A percentile compares a stretch with the other conserved stretches of the same genome.
Conservation (phyloP, 75 land plant species). For the Cupressus sempervirens region DNA sequence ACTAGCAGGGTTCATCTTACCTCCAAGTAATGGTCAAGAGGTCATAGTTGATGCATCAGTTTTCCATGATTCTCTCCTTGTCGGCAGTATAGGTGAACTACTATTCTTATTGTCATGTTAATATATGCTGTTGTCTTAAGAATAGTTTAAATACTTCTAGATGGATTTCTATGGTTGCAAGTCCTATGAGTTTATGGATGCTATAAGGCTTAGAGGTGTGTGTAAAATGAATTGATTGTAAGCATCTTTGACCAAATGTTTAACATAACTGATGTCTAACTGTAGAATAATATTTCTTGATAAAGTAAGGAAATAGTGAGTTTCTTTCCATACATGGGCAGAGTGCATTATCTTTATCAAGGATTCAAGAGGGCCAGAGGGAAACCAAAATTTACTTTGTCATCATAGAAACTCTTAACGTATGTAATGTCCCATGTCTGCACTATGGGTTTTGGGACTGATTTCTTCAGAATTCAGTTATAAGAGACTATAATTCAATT, state of each 20-base stretch:
- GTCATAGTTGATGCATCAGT: constrained; percentile 63
- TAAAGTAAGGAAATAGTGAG: background rate
- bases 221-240: background rate
- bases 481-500: no score
- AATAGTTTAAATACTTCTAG: background rate
- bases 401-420: background rate
- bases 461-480: no score
- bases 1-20: constrained; percentile 65
- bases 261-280: background rate
- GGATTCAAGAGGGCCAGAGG: background rate
- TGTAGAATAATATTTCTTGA: background rate
- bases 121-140: background rate
- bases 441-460: no score
- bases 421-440: no score
- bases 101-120: constrained; percentile 10
- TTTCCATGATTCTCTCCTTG: constrained; percentile 89
- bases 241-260: background rate
- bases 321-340: background rate
- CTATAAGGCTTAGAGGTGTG: background rate
- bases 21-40: constrained; percentile 80
- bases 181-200: background rate
- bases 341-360: background rate
- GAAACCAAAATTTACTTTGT: background rate
- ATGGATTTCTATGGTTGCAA: background rate
- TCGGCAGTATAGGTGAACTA: constrained; percentile 72